A percentile compares a stretch with the other conserved stretches of the same genome.
Conservation (phyloP, 108 stramenopile genomes). For the Fragilaria radians region DNA sequence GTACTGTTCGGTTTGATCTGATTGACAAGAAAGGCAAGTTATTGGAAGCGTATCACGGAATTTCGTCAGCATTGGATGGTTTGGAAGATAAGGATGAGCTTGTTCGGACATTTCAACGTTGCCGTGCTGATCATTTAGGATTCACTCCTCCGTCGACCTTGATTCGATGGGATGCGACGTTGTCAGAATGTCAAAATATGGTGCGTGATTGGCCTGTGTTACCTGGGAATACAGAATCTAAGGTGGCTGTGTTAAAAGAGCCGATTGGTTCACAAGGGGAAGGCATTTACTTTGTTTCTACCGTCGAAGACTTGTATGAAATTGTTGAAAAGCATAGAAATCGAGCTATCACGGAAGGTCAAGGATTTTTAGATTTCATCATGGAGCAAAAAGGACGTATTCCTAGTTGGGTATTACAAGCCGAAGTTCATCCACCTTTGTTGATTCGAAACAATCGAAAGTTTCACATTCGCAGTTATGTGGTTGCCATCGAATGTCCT, state of each 20-base stretch:
- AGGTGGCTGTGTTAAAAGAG: constrained; percentile 46
- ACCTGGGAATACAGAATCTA: constrained; percentile 4
- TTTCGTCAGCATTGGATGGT: constrained; percentile 42
- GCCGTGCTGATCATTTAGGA: constrained; percentile 36
- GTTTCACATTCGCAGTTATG: constrained; percentile 48
- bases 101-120: constrained; percentile 43
- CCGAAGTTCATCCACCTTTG: constrained; percentile 39
- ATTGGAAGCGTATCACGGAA: constrained; percentile 29
- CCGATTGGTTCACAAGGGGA: constrained; percentile 42
- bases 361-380: constrained; percentile 29
- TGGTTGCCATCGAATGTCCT: constrained; percentile 29
- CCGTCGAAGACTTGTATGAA: constrained; percentile 36
- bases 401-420: constrained; percentile 55
- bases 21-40: constrained; percentile 3
- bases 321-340: constrained; percentile 39
- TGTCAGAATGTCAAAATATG: constrained; percentile 39
- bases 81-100: constrained; percentile 55
- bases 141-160: constrained; percentile 41
- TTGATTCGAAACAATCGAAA: constrained; percentile 33
- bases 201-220: constrained; percentile 36
- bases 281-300: constrained; percentile 44
- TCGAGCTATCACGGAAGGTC: constrained; percentile 20
- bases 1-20: constrained; percentile 12
- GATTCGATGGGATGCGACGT: constrained; percentile 41
- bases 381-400: constrained; percentile 45